Conservation (phyloP, 2,329 filamentous ascomycete genomes). For the Passalora sequoiae region DNA sequence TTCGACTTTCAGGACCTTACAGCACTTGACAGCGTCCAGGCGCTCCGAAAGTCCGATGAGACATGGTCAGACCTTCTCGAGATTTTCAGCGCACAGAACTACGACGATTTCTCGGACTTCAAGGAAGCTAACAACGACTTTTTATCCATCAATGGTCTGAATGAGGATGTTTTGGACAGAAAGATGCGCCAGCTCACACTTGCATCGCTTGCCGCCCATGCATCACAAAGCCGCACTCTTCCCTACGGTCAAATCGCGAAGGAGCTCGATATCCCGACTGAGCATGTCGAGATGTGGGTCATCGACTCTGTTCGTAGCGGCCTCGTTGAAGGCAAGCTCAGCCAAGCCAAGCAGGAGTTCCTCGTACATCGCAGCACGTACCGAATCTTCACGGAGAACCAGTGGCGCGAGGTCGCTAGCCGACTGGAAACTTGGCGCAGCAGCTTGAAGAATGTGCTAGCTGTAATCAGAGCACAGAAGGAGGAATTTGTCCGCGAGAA, state of each 20-base stretch:
- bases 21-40: slow-evolving; percentile 71
- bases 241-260: slow-evolving; percentile 80
- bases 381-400: slow-evolving; percentile 94
- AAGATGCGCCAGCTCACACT: slow-evolving; percentile 97
- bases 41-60: slow-evolving; percentile 76
- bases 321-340: slow-evolving; percentile 92
- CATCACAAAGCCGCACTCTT: slow-evolving; percentile 72
- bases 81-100: slow-evolving; percentile 87
- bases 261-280: slow-evolving; percentile 72
- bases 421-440: slow-evolving; percentile 86
- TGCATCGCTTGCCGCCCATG: slow-evolving; percentile 77
- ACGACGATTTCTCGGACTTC: slow-evolving; percentile 95
- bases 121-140: slow-evolving; percentile 84
- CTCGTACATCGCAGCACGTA: slow-evolving; percentile 94
- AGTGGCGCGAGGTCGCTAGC: slow-evolving; percentile 92
- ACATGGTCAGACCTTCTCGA: slow-evolving; percentile 88
- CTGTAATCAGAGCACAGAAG: slow-evolving; percentile 75
- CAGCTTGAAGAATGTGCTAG: slow-evolving; percentile 72
- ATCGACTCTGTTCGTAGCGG: slow-evolving; percentile 96
- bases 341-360: slow-evolving; percentile 87
- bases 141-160: slow-evolving; percentile 67
- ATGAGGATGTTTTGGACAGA: slow-evolving; percentile 71
- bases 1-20: slow-evolving; percentile 71
- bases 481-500: slow-evolving; percentile 69
- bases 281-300: slow-evolving; percentile 96